A percentile compares a stretch with the other conserved stretches of the same genome.
Conservation (phyloP, 495 filamentous ascomycete species). For the Thozetella sp. region DNA sequence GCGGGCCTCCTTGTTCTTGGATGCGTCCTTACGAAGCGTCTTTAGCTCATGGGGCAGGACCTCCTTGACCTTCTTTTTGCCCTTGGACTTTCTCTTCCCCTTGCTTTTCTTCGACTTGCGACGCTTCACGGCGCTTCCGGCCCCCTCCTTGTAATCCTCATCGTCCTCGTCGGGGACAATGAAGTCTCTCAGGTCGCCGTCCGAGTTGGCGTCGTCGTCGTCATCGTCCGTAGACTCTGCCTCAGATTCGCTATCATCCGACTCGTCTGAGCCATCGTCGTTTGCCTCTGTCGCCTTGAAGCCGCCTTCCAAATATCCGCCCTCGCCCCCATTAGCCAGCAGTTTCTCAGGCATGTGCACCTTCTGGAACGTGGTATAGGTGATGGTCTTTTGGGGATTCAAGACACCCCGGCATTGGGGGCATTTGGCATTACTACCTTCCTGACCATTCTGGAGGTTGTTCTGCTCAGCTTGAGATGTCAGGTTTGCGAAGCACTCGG, state of each 20-base stretch:
- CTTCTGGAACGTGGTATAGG: slow-evolving; percentile 72
- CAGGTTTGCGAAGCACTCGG: slow-evolving; percentile 76
- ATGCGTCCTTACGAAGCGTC: slow-evolving; percentile 53
- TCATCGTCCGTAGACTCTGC: slow-evolving; percentile 39
- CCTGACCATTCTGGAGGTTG: slow-evolving; percentile 57
- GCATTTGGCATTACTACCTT: slow-evolving; percentile 64
- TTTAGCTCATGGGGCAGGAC: slow-evolving; percentile 24
- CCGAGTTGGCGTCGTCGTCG: slow-evolving; percentile 28
- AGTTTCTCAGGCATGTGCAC: slow-evolving; percentile 62
- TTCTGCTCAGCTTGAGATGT: slow-evolving; percentile 55
- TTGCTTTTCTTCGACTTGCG: slow-evolving; percentile 18
- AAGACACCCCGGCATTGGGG: slow-evolving; percentile 73
- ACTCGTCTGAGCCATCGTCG: slow-evolving; percentile 30
- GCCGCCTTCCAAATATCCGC: slow-evolving; percentile 21
- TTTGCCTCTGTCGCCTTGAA: slow-evolving; percentile 19
- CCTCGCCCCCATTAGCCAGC: background rate
- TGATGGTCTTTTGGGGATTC: slow-evolving; percentile 69
- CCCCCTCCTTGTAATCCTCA: slow-evolving; percentile 6
- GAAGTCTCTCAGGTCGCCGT: slow-evolving; percentile 59
- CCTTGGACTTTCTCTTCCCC: slow-evolving; percentile 21
- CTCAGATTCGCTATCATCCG: slow-evolving; percentile 36
- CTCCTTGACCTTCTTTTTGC: slow-evolving; percentile 22
- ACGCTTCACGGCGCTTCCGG: slow-evolving; percentile 13
- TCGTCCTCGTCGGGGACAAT: slow-evolving; percentile 53
- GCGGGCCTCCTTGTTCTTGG: slow-evolving; percentile 62